Conservation (phyloP, 2,329 filamentous ascomycete species). For the Pseudocercospora fijiensis region DNA sequence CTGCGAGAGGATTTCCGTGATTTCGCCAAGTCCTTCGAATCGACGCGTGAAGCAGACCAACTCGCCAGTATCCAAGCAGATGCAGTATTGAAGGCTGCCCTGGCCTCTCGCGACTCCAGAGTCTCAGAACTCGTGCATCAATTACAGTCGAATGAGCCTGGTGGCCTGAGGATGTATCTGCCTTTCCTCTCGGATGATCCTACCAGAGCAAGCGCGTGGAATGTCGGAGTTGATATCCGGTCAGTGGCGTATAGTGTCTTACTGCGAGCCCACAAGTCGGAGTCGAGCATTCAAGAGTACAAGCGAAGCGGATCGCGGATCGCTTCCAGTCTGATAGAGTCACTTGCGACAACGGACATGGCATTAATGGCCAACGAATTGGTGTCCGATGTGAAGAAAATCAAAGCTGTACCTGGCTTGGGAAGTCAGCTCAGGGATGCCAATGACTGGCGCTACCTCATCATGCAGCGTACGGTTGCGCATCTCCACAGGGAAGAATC, state of each 20-base stretch:
- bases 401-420: neutral
- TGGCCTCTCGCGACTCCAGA: slow-evolving; percentile 20
- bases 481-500: slow-evolving; percentile 17
- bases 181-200: slow-evolving; percentile 59
- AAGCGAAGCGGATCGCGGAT: slow-evolving; percentile 39
- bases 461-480: slow-evolving; percentile 23
- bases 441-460: slow-evolving; percentile 26
- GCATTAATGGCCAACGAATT: slow-evolving; percentile 2
- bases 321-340: slow-evolving; percentile 20
- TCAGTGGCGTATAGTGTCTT: slow-evolving; percentile 43
- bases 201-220: slow-evolving; percentile 45
- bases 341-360: slow-evolving; percentile 1
- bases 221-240: slow-evolving; percentile 40
- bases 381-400: slow-evolving; percentile 8
- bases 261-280: slow-evolving; percentile 14
- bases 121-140: slow-evolving; percentile 50
- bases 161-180: slow-evolving; percentile 57
- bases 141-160: slow-evolving; percentile 32
- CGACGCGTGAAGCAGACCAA: slow-evolving; percentile 4
- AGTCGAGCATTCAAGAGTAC: slow-evolving; percentile 40
- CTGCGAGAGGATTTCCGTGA: slow-evolving; percentile 12
- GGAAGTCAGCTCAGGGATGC: neutral
- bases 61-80: slow-evolving; percentile 12
- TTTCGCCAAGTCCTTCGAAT: slow-evolving; percentile 21
- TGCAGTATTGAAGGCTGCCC: neutral